Base-by-base conservation (phyloP, 2,329 filamentous ascomycete genomes). In the Emmonsiellopsis sp. region DNA sequence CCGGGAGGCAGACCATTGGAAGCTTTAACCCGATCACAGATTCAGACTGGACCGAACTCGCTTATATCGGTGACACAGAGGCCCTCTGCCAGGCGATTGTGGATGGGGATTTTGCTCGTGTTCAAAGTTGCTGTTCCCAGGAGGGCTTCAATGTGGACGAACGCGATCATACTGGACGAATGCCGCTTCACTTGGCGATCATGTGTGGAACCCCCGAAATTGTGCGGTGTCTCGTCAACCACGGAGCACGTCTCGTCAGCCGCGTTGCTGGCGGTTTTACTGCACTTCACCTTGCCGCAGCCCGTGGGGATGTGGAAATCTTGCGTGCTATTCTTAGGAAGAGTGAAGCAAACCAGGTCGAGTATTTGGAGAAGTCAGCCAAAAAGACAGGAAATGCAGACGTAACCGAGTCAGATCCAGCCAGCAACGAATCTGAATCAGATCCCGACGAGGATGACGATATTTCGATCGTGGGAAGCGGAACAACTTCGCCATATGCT, bases 1-100 rank as follows among this genome's bases (percentile, higher is more conserved):
- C 89, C 1, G 89, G 89, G 15, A 79, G 89, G 53, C 89, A 93
- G 69, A 71, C 77, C 38, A 83, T 85, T 59, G 82, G 82, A 30
- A 82, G 78, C 42, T 94, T 94, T 72, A 86, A 93, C 61, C 89
- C 89, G 0, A 76, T 92, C 38, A 91, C 86, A 0, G 83, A 89
- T 42, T 79, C 88, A 50, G 88, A 93, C 63, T 94, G 89, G 87
- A 93, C 89, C 0, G 58, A 91, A 59, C 93, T 94, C 88, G 88
- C 89, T 0, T 95, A 94, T 59, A 79, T 94, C 37, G 87, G 88
- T 9, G 87, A 90, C 59, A 91, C 87, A 1, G 83, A 82, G 38
- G 76, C 80, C 13, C 76, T 95, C 1, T 94, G 87, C 62, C 85
- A 90, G 63, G 89, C 87, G 0, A 94, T 95, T 54, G 82, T 91